Conservation (phyloP, 805 yeast species). For the Ogataea siamensis region DNA sequence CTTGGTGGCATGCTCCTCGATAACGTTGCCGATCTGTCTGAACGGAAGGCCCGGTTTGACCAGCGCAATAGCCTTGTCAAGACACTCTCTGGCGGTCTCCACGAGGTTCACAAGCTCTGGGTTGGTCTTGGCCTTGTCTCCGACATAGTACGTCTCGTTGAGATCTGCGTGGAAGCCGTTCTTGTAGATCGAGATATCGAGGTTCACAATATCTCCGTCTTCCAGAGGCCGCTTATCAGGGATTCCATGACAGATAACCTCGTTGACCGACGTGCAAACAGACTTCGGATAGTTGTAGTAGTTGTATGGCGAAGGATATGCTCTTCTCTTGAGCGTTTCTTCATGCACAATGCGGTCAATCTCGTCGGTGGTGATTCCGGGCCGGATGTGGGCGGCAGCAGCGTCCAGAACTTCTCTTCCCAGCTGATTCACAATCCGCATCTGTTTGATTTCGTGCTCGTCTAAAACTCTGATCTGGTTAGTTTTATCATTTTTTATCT, state of each 20-base stretch:
- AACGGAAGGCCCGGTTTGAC: conserved; percentile 93
- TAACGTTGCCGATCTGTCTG: conserved; percentile 81
- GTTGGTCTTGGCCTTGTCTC: conserved; percentile 78
- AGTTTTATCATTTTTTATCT: conserved; percentile 67
- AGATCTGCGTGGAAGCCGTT: conserved; percentile 92
- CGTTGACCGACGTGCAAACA: conserved; percentile 91
- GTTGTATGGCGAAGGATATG: conserved; percentile 93
- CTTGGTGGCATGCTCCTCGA: conserved; percentile 80
- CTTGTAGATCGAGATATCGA: conserved; percentile 83
- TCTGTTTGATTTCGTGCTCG: conserved; percentile 68
- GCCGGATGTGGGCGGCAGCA: conserved; percentile 78
- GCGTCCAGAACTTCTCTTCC: conserved; percentile 89
- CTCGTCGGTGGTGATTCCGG: conserved; percentile 93
- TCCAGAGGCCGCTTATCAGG: conserved; percentile 85
- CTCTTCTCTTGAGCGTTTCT: conserved; percentile 83
- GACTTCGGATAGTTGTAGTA: conserved; percentile 92
- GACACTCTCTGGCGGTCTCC: conserved; percentile 85
- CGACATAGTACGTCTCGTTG: conserved; percentile 96
- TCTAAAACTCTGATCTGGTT: conserved; percentile 62
- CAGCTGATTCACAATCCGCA: conserved; percentile 69
- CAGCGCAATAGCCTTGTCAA: conserved; percentile 75
- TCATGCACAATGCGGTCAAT: conserved; percentile 82
- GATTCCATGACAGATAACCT: conserved; percentile 94
- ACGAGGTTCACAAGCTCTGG: conserved; percentile 84
- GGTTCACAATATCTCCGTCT: conserved; percentile 92